phyloP scores from a whole-genome alignment of 2,329 filamentous ascomycete genomes.

The Diaporthe citri region DNA sequence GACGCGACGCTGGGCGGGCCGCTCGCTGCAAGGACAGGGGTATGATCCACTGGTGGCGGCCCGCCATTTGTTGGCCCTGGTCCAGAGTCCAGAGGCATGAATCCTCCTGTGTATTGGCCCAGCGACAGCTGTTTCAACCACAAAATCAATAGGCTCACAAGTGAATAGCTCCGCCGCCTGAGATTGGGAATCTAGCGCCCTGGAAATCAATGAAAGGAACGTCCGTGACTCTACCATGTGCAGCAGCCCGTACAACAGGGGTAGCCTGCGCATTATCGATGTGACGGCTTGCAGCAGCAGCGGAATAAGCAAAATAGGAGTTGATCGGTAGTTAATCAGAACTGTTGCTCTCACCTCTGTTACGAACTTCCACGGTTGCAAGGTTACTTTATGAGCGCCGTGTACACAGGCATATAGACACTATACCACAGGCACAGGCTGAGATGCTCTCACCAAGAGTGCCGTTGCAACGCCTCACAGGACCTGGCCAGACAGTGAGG shows the following conservation, averaged over 20 bases:
- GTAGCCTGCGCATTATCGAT: neutral
- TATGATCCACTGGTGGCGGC: neutral
- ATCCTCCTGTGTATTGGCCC: neutral
- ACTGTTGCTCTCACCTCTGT: neutral
- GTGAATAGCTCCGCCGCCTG: neutral
- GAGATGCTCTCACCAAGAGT: neutral
- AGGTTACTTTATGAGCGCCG: neutral
- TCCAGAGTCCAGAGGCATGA: neutral
- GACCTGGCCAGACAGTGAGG: neutral
- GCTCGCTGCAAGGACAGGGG: slow-evolving; percentile 21
- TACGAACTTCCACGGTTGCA: neutral
- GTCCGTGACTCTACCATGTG: neutral
- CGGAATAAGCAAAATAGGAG: neutral
- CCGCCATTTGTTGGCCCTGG: neutral
- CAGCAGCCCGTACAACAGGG: neutral
- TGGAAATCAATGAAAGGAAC: neutral
- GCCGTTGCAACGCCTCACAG: neutral
- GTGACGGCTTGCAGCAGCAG: neutral
- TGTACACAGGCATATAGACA: neutral
- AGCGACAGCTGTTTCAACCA: neutral
- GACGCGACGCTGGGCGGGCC: slow-evolving; percentile 25
- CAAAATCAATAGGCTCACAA: neutral
- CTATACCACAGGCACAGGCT: neutral
- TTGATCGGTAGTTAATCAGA: too few species aligned
- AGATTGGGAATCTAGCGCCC: neutral